Evolutionary conservation across 768 basidiomycete species (phyloP), one percentile per base, ranked within the genome.

Genomic region (Suillus ampliporus): DNA sequence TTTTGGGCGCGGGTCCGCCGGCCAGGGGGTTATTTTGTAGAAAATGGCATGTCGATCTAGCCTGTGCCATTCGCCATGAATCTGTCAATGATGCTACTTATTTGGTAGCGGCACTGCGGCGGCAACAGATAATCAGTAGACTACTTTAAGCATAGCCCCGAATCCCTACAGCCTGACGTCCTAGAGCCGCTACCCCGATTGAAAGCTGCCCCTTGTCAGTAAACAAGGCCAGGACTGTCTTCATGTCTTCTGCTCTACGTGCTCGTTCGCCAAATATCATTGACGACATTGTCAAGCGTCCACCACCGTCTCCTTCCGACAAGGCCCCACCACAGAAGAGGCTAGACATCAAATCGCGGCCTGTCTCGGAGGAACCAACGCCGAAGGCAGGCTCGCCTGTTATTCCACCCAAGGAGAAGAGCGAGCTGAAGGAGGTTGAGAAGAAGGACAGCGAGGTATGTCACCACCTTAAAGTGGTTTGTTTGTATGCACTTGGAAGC

Each of bases 271-370:
- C 74, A 65, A 67, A 73, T 34, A 69, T 68, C 62, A 63, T 65
- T 52, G 74, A 75, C 34, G 72, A 74, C 5, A 56, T 46, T 47
- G n/a, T 67, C 52, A 75, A 73, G 57, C 72, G 72, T 8, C 72
- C 69, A 11, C 72, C 70, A 4, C 73, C 74, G n/a, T 76, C 74
- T 31, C 75, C 74, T 15, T 74, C 74, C n/a, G 72, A 44, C 67
- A 75, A 77, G 26, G 68, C 64, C 0, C 71, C 69, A 5, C 72
- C 72, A 14, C 48, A 62, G 40, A 76, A 76, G 76, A 75, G 74
- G 62, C 65, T 67, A 23, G 74, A 75, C 60, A 57, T 67, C 60
- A 75, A 71, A 67, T 69, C 72, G 61, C 75, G 74, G 48, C 58
- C 74, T 63, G 70, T 65, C 19, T 74, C 74, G 53, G 75, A 73